These are phyloP conservation scores for Clathrospora elynae DNA, from an alignment of 2,329 filamentous ascomycete genomes.

Conservation along the genomic window DNA sequence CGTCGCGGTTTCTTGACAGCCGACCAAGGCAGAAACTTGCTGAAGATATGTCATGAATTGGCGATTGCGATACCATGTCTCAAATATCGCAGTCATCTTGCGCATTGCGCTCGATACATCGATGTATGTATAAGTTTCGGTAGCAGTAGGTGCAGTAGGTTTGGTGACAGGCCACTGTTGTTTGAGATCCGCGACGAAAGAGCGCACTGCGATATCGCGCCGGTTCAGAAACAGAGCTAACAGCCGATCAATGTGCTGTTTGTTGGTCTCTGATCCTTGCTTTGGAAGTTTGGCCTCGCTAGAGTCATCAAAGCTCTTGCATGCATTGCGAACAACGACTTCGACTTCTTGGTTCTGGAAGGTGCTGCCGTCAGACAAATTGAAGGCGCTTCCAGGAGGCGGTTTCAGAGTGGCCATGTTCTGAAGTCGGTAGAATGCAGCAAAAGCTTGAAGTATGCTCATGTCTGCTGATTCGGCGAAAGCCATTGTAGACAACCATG, in stretches of 20 bases:
- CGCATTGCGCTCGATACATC: conserved; percentile 15
- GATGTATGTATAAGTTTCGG: conserved; percentile 18
- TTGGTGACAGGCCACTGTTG: conserved; percentile 25
- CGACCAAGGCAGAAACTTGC: conserved; percentile 19
- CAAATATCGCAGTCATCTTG: conserved; percentile 17
- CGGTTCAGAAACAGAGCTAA: conserved; percentile 1
- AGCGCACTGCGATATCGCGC: conserved; percentile 6
- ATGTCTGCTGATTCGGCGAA: conserved; percentile 24
- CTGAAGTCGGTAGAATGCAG: conserved; percentile 17
- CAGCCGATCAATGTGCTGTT: conserved; percentile 9
- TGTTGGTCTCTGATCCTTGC: conserved; percentile 10
- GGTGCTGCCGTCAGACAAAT: conserved; percentile 14
- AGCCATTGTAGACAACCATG: conserved; percentile 29
- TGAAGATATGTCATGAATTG: conserved; percentile 39
- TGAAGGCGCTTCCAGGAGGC: neutral
- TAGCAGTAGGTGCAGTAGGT: conserved; percentile 12
- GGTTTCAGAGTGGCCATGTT: conserved; percentile 1
- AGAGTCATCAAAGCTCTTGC: conserved; percentile 3
- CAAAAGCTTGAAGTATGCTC: conserved; percentile 26
- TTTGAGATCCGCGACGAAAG: conserved; percentile 14
- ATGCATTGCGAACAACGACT: neutral
- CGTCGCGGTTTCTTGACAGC: conserved; percentile 1
- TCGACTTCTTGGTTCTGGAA: conserved; percentile 4
- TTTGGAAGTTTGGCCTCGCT: conserved; percentile 19
- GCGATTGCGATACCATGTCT: conserved; percentile 47